Evolutionary conservation across 192 early-diverging fungal species (phyloP).

Genomic region (Oehlia diaphana): DNA sequence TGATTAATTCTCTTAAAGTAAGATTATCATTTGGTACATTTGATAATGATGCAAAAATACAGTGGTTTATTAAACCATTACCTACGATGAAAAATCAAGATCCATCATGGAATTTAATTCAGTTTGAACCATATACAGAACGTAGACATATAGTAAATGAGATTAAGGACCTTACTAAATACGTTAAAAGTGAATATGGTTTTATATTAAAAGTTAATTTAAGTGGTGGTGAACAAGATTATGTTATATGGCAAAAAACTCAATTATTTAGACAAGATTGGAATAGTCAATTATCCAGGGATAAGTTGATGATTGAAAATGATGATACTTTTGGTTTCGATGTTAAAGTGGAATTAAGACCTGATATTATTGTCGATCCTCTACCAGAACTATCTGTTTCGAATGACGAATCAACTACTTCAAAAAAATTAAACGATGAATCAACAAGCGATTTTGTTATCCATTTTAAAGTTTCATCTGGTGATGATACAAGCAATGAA

Average conservation of each 20-base stretch:
- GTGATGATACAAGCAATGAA: not conserved
- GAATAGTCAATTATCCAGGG: not conserved
- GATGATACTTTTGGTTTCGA: not conserved
- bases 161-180: not conserved
- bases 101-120: not conserved
- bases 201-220: not conserved
- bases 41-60: not conserved
- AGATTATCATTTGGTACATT: not conserved
- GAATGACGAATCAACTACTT: not conserved
- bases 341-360: not conserved
- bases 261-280: not conserved
- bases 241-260: constrained; percentile 9
- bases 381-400: not conserved
- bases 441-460: constrained; percentile 15
- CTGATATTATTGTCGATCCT: constrained; percentile 1
- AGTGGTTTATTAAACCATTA: not conserved
- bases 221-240: not conserved
- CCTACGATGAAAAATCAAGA: not conserved
- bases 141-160: not conserved
- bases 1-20: not conserved
- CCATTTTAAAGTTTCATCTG: not conserved
- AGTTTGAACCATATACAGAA: not conserved
- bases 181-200: constrained; percentile 2
- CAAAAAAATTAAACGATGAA: not conserved
- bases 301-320: not conserved